Evolutionary conservation across 441 rosid species (phyloP), one percentile per base, ranked within the genome.

Genomic region (Erodium moschatum): DNA sequence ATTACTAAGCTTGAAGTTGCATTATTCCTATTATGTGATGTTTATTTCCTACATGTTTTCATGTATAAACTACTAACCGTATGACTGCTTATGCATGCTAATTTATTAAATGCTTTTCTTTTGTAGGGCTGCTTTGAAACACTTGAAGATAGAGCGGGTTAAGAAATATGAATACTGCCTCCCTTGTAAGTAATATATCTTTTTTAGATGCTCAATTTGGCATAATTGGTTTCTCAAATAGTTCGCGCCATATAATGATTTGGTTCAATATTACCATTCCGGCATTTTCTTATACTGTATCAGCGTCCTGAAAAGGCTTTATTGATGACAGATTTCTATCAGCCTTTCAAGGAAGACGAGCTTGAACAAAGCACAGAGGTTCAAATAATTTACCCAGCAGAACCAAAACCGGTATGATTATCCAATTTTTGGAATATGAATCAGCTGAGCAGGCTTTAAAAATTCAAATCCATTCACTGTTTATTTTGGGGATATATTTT

Each of bases 91-190:
- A 58, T 66, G 35, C 70, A 29, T 38, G 62, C 1, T 19, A 16
- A 56, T 10, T 56, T 18, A 18, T 19, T 56, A 6, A 42, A 65
- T 80, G 61, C 65, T 19, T 72, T 71, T 61, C 73, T 68, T 79
- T 21, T 82, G 83, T 85, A 95, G 99, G 84, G 69, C 87, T 78
- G 96, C 99, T 81, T 79, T 92, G 79, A 90, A 85, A 76, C 95
- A 81, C 76, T 71, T 95, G 88, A 95, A 95, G 84, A 79, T 86
- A 76, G 99, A 92, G 8, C 91, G 84, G 2, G 65, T 94, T 69
- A 94, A 91, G 87, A 85, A 87, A 81, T 94, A 81, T 11, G 97
- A 91, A 72, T 91, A 94, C 72, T 90, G 96, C 84, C 74, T 94
- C 62, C 99, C 99, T 67, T 90, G 99, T 91, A 78, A 91, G 97